Conservation (phyloP, 2,329 filamentous ascomycete genomes). For the Fusarium succisae region DNA sequence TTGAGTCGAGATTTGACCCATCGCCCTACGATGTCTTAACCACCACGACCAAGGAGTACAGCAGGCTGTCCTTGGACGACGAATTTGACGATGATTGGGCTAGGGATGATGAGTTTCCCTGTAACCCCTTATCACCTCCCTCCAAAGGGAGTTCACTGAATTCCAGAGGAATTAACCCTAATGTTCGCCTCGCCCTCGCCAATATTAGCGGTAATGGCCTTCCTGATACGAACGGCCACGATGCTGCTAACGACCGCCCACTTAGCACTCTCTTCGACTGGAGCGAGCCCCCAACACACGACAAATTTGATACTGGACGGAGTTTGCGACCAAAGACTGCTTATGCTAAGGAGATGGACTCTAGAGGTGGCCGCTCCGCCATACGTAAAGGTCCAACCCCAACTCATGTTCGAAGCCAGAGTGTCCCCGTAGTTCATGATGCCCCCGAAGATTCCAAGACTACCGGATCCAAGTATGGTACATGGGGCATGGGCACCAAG, state of each 20-base stretch:
- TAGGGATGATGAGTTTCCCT: slow-evolving; percentile 60
- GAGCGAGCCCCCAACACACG: slow-evolving; percentile 72
- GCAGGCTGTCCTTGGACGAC: slow-evolving; percentile 66
- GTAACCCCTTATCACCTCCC: slow-evolving; percentile 68
- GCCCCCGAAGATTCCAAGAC: slow-evolving; percentile 63
- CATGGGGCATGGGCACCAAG: slow-evolving; percentile 83
- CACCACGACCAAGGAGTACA: slow-evolving; percentile 52
- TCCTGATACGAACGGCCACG: slow-evolving; percentile 43
- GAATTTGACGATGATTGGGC: slow-evolving; percentile 73
- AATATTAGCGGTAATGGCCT: slow-evolving; percentile 60
- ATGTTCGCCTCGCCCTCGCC: slow-evolving; percentile 63
- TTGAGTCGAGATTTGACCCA: slow-evolving; percentile 45
- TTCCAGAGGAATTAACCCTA: slow-evolving; percentile 62
- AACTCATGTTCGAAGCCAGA: slow-evolving; percentile 81
- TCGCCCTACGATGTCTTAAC: slow-evolving; percentile 47
- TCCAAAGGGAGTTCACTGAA: slow-evolving; percentile 61
- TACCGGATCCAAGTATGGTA: slow-evolving; percentile 76
- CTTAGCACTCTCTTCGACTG: slow-evolving; percentile 81
- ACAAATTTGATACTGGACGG: slow-evolving; percentile 67
- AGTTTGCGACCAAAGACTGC: slow-evolving; percentile 77
- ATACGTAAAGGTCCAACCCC: slow-evolving; percentile 74
- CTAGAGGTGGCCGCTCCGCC: slow-evolving; percentile 73
- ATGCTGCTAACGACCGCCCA: slow-evolving; percentile 54
- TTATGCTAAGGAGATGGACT: slow-evolving; percentile 76
- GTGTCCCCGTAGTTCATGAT: slow-evolving; percentile 78